Percentiles rank a stretch among this genome's conserved stretches.
Conservation (phyloP, 345 rosid genomes). For the Rhodamnia rubescens region DNA sequence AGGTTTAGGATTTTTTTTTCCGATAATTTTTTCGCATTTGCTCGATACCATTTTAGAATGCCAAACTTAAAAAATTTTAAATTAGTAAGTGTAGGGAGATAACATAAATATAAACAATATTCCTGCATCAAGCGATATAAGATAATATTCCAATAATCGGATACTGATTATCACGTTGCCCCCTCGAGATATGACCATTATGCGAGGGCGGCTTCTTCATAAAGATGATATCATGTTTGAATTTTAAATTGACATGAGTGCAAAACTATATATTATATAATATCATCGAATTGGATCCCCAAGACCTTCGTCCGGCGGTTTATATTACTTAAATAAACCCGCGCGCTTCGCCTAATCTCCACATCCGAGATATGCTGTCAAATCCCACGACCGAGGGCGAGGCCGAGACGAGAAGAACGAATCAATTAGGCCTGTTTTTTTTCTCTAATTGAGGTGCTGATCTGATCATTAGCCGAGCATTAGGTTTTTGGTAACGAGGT, state of each 20-base stretch:
- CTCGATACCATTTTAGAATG: not conserved
- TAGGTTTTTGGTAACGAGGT: not conserved
- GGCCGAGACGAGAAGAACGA: not conserved
- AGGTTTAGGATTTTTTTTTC: not conserved
- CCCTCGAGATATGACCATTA: not conserved
- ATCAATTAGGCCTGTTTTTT: not conserved
- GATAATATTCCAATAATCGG: not conserved
- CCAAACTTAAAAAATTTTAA: not conserved
- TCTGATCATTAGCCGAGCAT: not conserved
- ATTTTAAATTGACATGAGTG: not conserved
- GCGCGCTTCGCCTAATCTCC: not conserved
- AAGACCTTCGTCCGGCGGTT: not conserved
- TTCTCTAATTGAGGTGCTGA: not conserved
- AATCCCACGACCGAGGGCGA: not conserved
- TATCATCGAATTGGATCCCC: not conserved
- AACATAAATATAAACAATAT: not conserved
- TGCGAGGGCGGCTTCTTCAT: not conserved
- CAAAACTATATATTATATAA: not conserved
- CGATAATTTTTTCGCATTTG: accelerated
- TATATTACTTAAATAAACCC: not conserved
- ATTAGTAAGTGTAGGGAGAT: not conserved
- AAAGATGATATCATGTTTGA: not conserved
- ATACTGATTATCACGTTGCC: not conserved
- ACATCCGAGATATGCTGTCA: not conserved
- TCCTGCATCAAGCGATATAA: too few species aligned